Conservation (phyloP, 352 stramenopile genomes). For the Phytophthora pseudosyringae region DNA sequence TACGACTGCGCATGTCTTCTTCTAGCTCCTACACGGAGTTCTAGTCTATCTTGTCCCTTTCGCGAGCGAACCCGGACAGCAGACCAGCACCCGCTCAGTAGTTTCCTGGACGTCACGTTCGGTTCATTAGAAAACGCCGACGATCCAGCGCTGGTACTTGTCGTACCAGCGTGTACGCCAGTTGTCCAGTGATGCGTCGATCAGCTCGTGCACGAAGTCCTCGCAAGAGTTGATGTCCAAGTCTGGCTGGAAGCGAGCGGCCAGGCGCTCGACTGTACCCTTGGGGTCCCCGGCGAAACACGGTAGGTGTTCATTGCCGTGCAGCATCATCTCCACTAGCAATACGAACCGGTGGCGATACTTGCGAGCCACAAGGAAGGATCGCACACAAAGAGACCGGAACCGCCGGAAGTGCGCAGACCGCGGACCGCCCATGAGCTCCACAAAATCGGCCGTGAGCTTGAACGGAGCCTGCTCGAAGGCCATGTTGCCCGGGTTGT, state of each 20-base stretch:
- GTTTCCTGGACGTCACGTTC: neutral
- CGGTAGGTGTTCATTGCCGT: conserved; percentile 96
- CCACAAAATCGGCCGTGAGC: conserved; percentile 96
- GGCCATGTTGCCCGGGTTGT: conserved; percentile 92
- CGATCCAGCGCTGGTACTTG: conserved; percentile 94
- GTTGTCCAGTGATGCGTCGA: conserved; percentile 96
- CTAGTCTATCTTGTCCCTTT: conserved; percentile 18
- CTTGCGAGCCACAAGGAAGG: conserved; percentile 95
- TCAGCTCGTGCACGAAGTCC: conserved; percentile 96
- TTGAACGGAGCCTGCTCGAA: conserved; percentile 98
- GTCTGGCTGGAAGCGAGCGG: conserved; percentile 94
- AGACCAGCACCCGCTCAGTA: neutral
- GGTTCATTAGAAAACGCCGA: conserved; percentile 82
- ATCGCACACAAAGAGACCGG: conserved; percentile 94
- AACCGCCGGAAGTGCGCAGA: conserved; percentile 95
- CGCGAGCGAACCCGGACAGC: neutral
- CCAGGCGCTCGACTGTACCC: conserved; percentile 89
- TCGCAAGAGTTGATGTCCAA: conserved; percentile 94
- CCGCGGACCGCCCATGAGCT: conserved; percentile 94
- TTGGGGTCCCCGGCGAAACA: conserved; percentile 95
- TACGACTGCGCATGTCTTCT: conserved; percentile 32
- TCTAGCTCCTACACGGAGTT: conserved; percentile 32
- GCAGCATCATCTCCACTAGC: conserved; percentile 97
- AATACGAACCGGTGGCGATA: conserved; percentile 96
- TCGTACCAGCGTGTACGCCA: conserved; percentile 98